phyloP scores from a whole-genome alignment of 257 asterid genomes.

The Lycium barbarum region DNA sequence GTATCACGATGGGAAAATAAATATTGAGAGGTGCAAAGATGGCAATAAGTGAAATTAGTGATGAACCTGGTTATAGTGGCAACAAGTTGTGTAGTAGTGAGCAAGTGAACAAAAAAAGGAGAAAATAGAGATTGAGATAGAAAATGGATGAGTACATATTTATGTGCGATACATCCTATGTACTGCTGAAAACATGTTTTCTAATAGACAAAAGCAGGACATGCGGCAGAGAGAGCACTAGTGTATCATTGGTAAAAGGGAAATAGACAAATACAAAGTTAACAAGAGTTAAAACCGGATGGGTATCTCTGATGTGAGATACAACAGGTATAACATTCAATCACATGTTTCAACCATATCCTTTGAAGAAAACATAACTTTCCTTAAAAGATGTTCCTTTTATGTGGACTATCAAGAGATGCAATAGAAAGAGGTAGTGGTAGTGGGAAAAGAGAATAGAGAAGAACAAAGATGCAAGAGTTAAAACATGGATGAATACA shows the following conservation, averaged over 20 bases:
- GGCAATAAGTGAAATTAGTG: background rate
- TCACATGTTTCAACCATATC: background rate
- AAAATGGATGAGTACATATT: background rate
- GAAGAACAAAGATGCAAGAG: slow-evolving; percentile 9
- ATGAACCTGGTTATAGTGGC: background rate
- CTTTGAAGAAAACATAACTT: background rate
- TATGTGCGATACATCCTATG: background rate
- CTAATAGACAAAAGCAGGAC: background rate
- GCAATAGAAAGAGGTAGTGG: background rate
- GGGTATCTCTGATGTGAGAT: background rate
- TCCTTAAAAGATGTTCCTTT: background rate
- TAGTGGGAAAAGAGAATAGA: background rate
- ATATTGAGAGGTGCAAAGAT: background rate
- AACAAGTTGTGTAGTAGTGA: background rate
- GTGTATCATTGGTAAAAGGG: background rate
- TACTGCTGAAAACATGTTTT: background rate
- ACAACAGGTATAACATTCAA: background rate
- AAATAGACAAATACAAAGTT: background rate
- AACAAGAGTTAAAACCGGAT: background rate
- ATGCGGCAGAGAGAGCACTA: background rate
- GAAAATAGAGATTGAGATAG: background rate
- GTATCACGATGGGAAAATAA: background rate
- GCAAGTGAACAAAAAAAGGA: background rate
- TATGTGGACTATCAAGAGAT: background rate
- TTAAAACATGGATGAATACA: background rate